A percentile compares a stretch with the other conserved stretches of the same genome.
Evolutionary conservation across 805 yeast species (phyloP).

Genomic region (Ogataea methylovora): DNA sequence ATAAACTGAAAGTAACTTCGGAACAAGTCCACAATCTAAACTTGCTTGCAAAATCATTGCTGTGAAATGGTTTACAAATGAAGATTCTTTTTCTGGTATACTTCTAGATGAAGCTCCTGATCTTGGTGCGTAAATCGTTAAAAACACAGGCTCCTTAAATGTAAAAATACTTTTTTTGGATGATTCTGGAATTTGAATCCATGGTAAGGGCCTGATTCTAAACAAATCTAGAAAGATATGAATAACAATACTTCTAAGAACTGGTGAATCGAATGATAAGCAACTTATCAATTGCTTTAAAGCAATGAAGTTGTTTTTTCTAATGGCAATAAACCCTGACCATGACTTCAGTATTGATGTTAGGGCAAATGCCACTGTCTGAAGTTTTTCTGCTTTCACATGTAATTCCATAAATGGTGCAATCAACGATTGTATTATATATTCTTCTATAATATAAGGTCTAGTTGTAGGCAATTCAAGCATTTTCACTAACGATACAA

Average conservation of each 20-base stretch:
- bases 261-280: slow-evolving; percentile 48
- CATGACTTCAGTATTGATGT: slow-evolving; percentile 59
- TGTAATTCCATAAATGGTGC: slow-evolving; percentile 66
- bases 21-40: slow-evolving; percentile 47
- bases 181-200: slow-evolving; percentile 26
- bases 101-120: slow-evolving; percentile 10
- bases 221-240: slow-evolving; percentile 68
- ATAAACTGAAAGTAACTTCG: slow-evolving; percentile 34
- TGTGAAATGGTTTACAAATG: slow-evolving; percentile 52
- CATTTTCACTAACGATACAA: slow-evolving; percentile 44
- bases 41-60: slow-evolving; percentile 53
- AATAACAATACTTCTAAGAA: slow-evolving; percentile 53
- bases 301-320: slow-evolving; percentile 47
- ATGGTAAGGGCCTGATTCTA: slow-evolving; percentile 49
- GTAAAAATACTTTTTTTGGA: slow-evolving; percentile 5
- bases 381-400: slow-evolving; percentile 43
- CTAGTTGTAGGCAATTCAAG: slow-evolving; percentile 52
- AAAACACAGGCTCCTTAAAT: slow-evolving; percentile 16
- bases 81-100: slow-evolving; percentile 31
- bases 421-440: slow-evolving; percentile 54
- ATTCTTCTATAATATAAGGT: slow-evolving; percentile 46
- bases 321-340: slow-evolving; percentile 66
- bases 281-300: slow-evolving; percentile 54
- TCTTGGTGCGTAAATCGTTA: slow-evolving; percentile 5
- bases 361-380: slow-evolving; percentile 52